Evolutionary conservation across 805 yeast species (phyloP), one percentile per base, ranked within the genome.

Genomic region (Candida arabinofermentans): DNA sequence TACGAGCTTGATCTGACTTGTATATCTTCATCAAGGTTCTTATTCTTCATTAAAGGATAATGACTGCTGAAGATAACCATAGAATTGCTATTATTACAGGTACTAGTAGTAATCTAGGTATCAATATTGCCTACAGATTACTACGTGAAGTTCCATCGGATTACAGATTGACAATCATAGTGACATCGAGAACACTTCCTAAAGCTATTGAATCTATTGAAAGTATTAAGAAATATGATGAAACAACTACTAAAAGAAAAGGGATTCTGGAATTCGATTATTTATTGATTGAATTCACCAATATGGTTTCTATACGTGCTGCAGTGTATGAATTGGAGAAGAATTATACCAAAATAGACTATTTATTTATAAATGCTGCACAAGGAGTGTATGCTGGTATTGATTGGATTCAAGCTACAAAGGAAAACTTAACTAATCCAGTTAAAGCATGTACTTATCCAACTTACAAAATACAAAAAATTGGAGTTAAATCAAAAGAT

Each of bases 141-240:
- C 70, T 93, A 6, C 82, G 80, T 41, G 72, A 75, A 32, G 60
- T 77, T 3, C 80, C 83, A 5, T 59, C 67, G 1, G 70, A 70
- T 16, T 67, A 68, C 8, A 70, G 83, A 44, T 55, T 93, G 36
- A 89, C 96, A 1, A 67, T 93, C 8, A 79, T 93, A 9, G 89
- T 91, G 9, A 90, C 98, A 0, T 86, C 96, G 4, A 72, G 99
- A 51, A 86, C 96, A 0, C 70, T 91, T 36, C 89, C 95, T 7
- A 78, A 88, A 43, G 97, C 82, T 4, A 81, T 81, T 43, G 88
- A 84, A 48, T 82, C 82, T 18, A 86, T 91, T 37, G 71, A 69
- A 21, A 62, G 65, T 35, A 77, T 88, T 44, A 74, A 79, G 44
- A 56, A 63, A 7, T 73, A 71, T 58, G 57, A 61, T 29, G 71